These are phyloP conservation scores for Hypoxylon cercidicola DNA, from an alignment of 495 filamentous ascomycete species.

Conservation along the genomic window DNA sequence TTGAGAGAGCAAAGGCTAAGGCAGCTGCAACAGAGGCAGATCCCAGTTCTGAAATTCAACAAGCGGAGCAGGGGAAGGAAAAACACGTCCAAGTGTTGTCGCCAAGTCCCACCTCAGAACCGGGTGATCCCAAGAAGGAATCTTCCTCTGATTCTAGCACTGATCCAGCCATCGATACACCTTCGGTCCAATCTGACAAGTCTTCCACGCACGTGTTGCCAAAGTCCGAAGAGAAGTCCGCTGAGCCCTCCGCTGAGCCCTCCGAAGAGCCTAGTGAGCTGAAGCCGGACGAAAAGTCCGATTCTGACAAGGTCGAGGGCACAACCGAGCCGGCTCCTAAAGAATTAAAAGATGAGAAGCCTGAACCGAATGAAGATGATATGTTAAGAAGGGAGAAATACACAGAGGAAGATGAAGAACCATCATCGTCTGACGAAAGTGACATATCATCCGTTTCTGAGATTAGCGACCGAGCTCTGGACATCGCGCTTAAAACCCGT, in stretches of 20 bases:
- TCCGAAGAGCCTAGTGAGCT: slow-evolving; percentile 6
- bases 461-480: slow-evolving; percentile 49
- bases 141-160: slow-evolving; percentile 22
- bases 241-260: not conserved
- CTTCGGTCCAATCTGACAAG: slow-evolving; percentile 18
- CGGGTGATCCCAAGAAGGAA: slow-evolving; percentile 41
- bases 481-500: slow-evolving; percentile 40
- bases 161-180: not conserved
- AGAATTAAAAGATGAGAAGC: slow-evolving; percentile 31
- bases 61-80: slow-evolving; percentile 10
- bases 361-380: slow-evolving; percentile 9
- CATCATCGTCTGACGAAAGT: slow-evolving; percentile 44
- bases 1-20: slow-evolving; percentile 37
- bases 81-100: slow-evolving; percentile 32
- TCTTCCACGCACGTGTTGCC: not conserved
- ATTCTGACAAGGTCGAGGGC: slow-evolving; percentile 9
- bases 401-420: slow-evolving; percentile 32
- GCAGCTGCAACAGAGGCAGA: slow-evolving; percentile 34
- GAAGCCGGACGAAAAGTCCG: slow-evolving; percentile 10
- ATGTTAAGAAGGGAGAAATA: slow-evolving; percentile 1
- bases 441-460: slow-evolving; percentile 51
- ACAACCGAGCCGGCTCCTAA: slow-evolving; percentile 1
- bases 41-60: slow-evolving; percentile 10
- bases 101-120: slow-evolving; percentile 20
- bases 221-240: slow-evolving; percentile 5